Conservation (phyloP, 1,284 basidiomycete genomes). For the Xerocomus nothofagi region DNA sequence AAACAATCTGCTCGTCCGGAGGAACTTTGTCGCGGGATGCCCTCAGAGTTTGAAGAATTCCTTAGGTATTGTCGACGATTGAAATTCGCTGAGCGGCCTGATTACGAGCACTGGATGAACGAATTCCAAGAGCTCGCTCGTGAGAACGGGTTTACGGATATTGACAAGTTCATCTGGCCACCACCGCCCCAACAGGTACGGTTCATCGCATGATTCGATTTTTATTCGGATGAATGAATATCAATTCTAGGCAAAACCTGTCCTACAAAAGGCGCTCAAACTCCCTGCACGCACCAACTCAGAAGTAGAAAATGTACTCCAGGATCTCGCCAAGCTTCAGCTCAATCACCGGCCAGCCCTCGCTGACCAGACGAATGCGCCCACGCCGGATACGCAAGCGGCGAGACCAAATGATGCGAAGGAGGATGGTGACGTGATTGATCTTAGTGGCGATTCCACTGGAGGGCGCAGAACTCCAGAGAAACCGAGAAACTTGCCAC, state of each 20-base stretch:
- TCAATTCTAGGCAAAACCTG: constrained; percentile 23
- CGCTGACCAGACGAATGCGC: constrained; percentile 49
- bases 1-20: constrained; percentile 60
- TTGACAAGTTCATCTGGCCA: constrained; percentile 69
- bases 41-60: constrained; percentile 71
- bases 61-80: constrained; percentile 66
- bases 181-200: constrained; percentile 43
- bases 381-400: constrained; percentile 34
- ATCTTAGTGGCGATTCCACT: constrained; percentile 50
- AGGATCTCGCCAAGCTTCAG: constrained; percentile 57
- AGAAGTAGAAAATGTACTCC: constrained; percentile 53
- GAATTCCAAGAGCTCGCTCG: constrained; percentile 58
- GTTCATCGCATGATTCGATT: neutral
- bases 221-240: constrained; percentile 1
- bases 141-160: constrained; percentile 56
- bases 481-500: constrained; percentile 22
- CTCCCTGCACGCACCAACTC: constrained; percentile 33
- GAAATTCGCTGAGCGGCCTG: constrained; percentile 63
- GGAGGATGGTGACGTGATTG: constrained; percentile 39
- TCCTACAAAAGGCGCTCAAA: constrained; percentile 31
- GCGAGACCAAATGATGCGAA: constrained; percentile 36
- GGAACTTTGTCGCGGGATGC: constrained; percentile 67
- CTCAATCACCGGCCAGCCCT: constrained; percentile 50
- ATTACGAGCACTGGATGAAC: constrained; percentile 62
- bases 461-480: constrained; percentile 31